Base-by-base conservation (phyloP, 768 basidiomycete genomes). In the Chalciporus piperatus region DNA sequence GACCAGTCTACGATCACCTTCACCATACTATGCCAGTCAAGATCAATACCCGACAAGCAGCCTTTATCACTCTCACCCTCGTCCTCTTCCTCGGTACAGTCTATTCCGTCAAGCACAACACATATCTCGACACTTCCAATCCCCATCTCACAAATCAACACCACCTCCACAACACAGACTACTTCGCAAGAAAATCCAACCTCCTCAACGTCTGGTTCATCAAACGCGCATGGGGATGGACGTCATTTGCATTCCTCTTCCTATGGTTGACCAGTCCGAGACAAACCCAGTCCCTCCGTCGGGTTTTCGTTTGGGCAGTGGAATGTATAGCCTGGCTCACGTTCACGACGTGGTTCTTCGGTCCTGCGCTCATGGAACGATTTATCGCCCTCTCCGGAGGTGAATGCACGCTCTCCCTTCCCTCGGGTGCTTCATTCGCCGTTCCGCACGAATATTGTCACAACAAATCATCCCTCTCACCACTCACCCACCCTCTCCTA, bases 201-300 rank as follows among this genome's bases (percentile, higher is more conserved):
- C 44, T 79, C 1, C 76, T 98, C 64, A 98, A 98, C 63, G 77
- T 85, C 51, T 73, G 81, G 60, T 95, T 96, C 71, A 91, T 95
- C 65, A 98, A 98, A 72, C 76, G 81, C 47, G 83, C 87, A 20
- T 97, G 96, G 94, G 91, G 73, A 0, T 97, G 94, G 93, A 94
- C 93, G 1, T 77, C 89, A 7, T 74, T 74, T 30, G 75, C 80
- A 0, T 92, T 90, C 60, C 62, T 84, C 48, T 59, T 78, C 48
- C 73, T 78, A 22, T 87, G 79, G 76, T 25, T 76, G 45, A 84
- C 87, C 1, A 78, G 79, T 56, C 80, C 85, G 5, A 65, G 73
- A 2, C 62, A 66, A 10, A 66, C 68, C 3, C 76, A 78, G 27
- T 72, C 75, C 1, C 52, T 59, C 10, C 48, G 67, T 19, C 75